A percentile compares a stretch with the other conserved stretches of the same genome.
Evolutionary conservation across 2,329 filamentous ascomycete genomes (phyloP).

Genomic region (Stagonosporopsis chrysanthemi): DNA sequence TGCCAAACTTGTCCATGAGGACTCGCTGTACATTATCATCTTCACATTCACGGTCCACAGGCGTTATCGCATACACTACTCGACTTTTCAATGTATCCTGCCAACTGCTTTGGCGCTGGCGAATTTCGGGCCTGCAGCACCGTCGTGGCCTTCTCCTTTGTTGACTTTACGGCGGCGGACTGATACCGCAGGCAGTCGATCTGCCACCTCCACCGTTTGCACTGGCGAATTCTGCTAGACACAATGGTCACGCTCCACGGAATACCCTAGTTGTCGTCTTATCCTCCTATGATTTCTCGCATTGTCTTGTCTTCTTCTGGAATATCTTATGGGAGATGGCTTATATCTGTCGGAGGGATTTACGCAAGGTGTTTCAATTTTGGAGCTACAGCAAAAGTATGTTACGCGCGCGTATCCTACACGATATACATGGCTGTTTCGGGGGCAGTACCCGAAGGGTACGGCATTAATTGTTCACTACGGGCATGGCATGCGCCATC

Average conservation of each 20-base stretch:
- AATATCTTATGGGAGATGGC: constrained; percentile 10
- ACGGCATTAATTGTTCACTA: constrained; percentile 6
- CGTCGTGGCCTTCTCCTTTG: constrained; percentile 1
- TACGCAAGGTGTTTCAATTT: constrained; percentile 15
- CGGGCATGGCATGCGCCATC: constrained; percentile 4
- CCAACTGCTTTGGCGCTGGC: neutral
- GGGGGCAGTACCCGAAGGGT: neutral
- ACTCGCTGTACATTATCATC: constrained; percentile 19
- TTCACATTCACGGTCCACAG: constrained; percentile 17
- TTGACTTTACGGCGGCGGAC: neutral
- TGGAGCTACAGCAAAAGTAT: constrained; percentile 20
- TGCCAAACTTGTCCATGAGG: constrained; percentile 3
- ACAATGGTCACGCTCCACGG: neutral
- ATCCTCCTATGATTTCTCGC: constrained; percentile 4
- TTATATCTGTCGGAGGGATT: constrained; percentile 14
- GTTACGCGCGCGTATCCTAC: constrained; percentile 15
- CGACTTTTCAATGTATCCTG: constrained; percentile 1
- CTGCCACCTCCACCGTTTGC: neutral
- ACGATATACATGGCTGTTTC: constrained; percentile 15
- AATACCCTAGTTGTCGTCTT: neutral
- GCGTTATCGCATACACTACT: constrained; percentile 20
- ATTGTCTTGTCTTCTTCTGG: constrained; percentile 6
- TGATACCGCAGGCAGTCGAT: neutral
- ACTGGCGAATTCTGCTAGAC: constrained; percentile 2
- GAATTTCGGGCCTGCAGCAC: neutral